These are phyloP conservation scores for Trichoderma citrinoviride DNA, from an alignment of 2,329 filamentous ascomycete genomes.

Conservation along the genomic window DNA sequence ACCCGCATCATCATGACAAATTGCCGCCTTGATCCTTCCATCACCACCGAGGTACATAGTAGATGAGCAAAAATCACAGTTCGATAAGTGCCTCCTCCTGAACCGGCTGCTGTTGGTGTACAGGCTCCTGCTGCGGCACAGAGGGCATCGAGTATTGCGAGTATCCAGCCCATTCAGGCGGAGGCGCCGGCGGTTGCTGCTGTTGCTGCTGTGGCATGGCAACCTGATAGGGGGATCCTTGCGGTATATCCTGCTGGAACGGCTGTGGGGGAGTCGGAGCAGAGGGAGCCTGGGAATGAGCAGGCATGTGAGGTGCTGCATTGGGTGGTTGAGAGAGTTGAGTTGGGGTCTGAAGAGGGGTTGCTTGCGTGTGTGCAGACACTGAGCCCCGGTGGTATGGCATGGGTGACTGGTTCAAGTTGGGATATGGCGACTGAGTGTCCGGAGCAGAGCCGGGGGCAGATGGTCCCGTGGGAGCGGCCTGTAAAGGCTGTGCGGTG, in stretches of 20 bases:
- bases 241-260: conserved; percentile 17
- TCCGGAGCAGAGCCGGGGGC: conserved; percentile 43
- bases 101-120: conserved; percentile 42
- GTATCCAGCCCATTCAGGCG: conserved; percentile 48
- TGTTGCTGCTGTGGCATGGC: conserved; percentile 33
- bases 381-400: conserved; percentile 46
- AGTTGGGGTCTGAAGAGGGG: conserved; percentile 31
- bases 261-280: conserved; percentile 8
- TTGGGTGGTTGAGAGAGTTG: conserved; percentile 34
- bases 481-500: conserved; percentile 32
- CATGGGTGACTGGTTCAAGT: conserved; percentile 44
- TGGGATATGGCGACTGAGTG: conserved; percentile 52
- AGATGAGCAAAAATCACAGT: conserved; percentile 45
- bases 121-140: conserved; percentile 48
- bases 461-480: conserved; percentile 34
- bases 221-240: conserved; percentile 27
- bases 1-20: not conserved
- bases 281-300: conserved; percentile 9
- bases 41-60: not conserved
- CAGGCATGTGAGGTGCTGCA: conserved; percentile 24
- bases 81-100: conserved; percentile 81
- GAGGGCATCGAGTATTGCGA: conserved; percentile 63
- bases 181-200: conserved; percentile 36
- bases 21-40: not conserved
- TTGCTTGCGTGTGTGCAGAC: conserved; percentile 35